Evolutionary conservation across 495 filamentous ascomycete species (phyloP), one percentile per base, ranked within the genome.

Genomic region (Penicillium canescens): DNA sequence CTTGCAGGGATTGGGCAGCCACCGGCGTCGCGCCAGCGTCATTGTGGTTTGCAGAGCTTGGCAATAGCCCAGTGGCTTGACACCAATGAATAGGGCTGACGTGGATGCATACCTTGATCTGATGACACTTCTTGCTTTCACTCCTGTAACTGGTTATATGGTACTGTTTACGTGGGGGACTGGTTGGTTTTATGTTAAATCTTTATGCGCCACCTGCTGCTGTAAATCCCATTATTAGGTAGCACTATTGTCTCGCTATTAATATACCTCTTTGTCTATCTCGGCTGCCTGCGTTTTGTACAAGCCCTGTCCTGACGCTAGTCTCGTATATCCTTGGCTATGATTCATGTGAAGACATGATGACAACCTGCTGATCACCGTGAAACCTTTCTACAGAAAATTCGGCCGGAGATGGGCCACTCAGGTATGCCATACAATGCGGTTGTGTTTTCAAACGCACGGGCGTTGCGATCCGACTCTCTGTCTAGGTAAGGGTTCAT

Each of bases 1-100:
- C 20, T 3, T 12, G 48, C 34, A 52, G 42, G 46, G 41, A 42
- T 50, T 37, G 35, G 48, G 16, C 55, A 64, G 62, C 62, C 62
- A 66, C 60, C 42, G 47, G 45, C 60, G 60, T 65, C 48, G 60
- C 51, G 37, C 38, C 46, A 31, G 56, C 63, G 63, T 66, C 63
- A 66, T 63, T 50, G 41, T 42, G 46, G 39, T 49, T 35, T 46
- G 35, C 46, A 50, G 39, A 21, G 14, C 46, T 49, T 49, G 47
- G 38, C 46, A 24, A 24, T 2, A 24, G 23, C 23, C 23, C 23
- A 16, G 9, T 18, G 41, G 41, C 41, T 40, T 51, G 20, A 37
- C 28, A 8, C 28, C 45, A 38, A 45, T n/a, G 8, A 23, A 21
- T 54, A 54, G 54, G 57, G 57, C 53, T 56, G 57, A 56, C 39